Evolutionary conservation across 1,139 yeast species (phyloP).

Genomic region (Lodderomyces parapsilosis): DNA sequence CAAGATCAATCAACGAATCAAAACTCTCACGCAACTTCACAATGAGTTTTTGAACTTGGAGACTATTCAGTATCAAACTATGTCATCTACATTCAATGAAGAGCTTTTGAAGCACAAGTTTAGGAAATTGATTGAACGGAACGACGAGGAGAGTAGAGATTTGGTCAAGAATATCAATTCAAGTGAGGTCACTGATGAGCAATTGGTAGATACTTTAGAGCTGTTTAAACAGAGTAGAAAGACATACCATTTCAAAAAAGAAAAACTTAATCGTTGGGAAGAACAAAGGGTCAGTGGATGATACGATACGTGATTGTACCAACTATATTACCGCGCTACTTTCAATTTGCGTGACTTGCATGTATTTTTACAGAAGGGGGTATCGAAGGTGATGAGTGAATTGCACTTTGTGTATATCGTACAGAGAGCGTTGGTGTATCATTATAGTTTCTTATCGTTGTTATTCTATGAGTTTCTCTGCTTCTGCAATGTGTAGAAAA

Average conservation of each 20-base stretch:
- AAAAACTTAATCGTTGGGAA: conserved; percentile 59
- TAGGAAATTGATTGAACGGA: conserved; percentile 23
- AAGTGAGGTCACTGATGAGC: conserved; percentile 9
- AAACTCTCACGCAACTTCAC: conserved; percentile 25
- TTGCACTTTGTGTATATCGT: background rate
- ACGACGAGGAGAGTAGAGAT: conserved; percentile 24
- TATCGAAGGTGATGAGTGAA: background rate
- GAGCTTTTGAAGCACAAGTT: conserved; percentile 30
- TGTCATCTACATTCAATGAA: conserved; percentile 38
- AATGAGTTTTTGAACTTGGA: conserved; percentile 37
- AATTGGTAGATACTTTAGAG: conserved; percentile 34
- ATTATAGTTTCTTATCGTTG: background rate
- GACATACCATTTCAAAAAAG: conserved; percentile 53
- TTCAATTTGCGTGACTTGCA: background rate
- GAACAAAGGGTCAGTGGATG: conserved; percentile 66
- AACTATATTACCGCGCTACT: background rate
- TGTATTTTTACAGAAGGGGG: background rate
- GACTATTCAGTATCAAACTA: conserved; percentile 39
- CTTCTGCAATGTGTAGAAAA: background rate
- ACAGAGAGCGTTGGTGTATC: background rate
- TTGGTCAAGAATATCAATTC: conserved; percentile 14
- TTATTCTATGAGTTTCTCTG: background rate
- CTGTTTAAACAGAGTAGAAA: conserved; percentile 48
- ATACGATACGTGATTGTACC: background rate
- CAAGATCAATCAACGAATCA: conserved; percentile 27